phyloP scores from a whole-genome alignment of 176 grass and related monocot species.

The Triticum aestivum region IWGSC_CS_RefSeq_v2.1 NC_057809.1:22948545-22949044 shows the following conservation, averaged over 20 bases:
- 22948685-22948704: background rate
- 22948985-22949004: background rate
- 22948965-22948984: background rate
- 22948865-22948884: background rate
- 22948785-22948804: background rate
- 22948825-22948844: background rate
- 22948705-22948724: background rate
- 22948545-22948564: no score
- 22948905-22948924: background rate
- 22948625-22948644: background rate
- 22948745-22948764: background rate
- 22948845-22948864: background rate
- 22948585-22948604: no score
- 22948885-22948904: background rate
- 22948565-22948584: no score
- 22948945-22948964: background rate
- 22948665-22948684: background rate
- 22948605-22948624: background rate
- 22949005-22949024: background rate
- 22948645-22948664: background rate
- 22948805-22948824: background rate
- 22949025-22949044: no score
- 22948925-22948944: background rate
- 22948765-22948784: background rate
- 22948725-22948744: background rate